Conservation (phyloP, 192 early-diverging fungal genomes). For the Coemansia umbellata region DNA sequence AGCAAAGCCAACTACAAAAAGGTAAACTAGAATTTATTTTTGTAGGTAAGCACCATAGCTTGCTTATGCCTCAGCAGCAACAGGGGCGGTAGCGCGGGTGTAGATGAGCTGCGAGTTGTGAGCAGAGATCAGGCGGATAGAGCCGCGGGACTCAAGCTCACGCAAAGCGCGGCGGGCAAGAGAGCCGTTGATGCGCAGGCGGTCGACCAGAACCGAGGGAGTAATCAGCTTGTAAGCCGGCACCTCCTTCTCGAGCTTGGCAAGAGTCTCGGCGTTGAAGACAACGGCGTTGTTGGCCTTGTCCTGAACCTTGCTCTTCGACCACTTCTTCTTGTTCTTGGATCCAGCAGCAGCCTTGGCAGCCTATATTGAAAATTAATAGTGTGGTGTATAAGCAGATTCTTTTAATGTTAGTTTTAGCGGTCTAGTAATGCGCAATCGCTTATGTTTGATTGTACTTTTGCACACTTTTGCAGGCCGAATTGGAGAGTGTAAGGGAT, state of each 20-base stretch:
- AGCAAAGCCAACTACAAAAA: background rate
- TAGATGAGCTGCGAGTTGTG: conserved; percentile 93
- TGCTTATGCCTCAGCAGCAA: conserved; percentile 33
- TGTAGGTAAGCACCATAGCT: too few species aligned
- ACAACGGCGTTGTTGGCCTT: conserved; percentile 99
- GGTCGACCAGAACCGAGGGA: conserved; percentile 96
- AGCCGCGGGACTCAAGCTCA: conserved; percentile 86
- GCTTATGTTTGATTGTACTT: too few species aligned
- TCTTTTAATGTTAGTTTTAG: too few species aligned
- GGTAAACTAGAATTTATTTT: background rate
- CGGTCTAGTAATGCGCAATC: too few species aligned
- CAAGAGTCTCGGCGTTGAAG: conserved; percentile 96
- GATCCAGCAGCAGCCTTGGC: conserved; percentile 28
- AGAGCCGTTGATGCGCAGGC: conserved; percentile 96
- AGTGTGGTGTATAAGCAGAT: too few species aligned
- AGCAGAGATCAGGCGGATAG: conserved; percentile 86
- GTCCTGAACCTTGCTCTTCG: conserved; percentile 99
- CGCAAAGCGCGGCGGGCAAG: conserved; percentile 92
- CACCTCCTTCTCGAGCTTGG: conserved; percentile 99
- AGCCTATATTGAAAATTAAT: conserved; percentile 21
- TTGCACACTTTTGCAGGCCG: too few species aligned
- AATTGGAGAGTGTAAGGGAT: too few species aligned
- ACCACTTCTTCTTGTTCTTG: conserved; percentile 92
- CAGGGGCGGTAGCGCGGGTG: conserved; percentile 50
- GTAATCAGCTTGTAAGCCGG: conserved; percentile 99